Base-by-base conservation (phyloP, 768 basidiomycete genomes). In the Mycena amicta region DNA sequence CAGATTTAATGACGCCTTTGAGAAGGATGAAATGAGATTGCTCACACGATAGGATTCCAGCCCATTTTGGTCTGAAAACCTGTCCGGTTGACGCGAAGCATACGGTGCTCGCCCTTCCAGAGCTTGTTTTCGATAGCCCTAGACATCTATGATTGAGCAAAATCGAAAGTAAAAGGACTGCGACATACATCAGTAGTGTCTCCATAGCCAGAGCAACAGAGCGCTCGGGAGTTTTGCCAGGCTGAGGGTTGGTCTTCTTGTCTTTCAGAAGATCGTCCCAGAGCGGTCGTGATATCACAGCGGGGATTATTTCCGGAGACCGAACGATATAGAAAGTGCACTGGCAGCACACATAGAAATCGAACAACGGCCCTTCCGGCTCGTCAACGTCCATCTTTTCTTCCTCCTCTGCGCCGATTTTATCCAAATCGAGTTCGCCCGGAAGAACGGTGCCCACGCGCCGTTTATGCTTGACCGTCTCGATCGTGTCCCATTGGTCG, bases 301-400 rank as follows among this genome's bases (percentile, higher is more conserved):
- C 92, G 33, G 90, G 84, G 47, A 93, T 86, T 52, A 87, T 20
- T 26, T 49, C 75, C 16, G 81, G 78, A 23, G 88, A 90, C 1
- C 83, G 86, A 37, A 91, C 77, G 63, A 87, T 85, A 67, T 88
- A 90, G 61, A 88, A 72, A 23, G 86, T 86, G 70, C 92, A 94
- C 67, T 92, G 92, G 67, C 92, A 93, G 70, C 92, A 94, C 45
- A 92, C 76, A 67, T 89, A 93, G 27, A 93, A 77, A 70, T 93
- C 90, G 40, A 93, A 74, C 27, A 89, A 70, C 57, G 79, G 83
- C 23, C 83, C 43, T 23, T 45, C 86, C 63, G 81, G 78, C 25
- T 79, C 80, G 27, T 70, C 61, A 52, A 69, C 74, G 18, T 73
- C 74, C 53, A 70, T 56, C 22, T 60, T 41, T n/a, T 74, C 74